Evolutionary conservation across 2,329 filamentous ascomycete genomes (phyloP).

Genomic region (Calonectria pseudoturangicola): DNA sequence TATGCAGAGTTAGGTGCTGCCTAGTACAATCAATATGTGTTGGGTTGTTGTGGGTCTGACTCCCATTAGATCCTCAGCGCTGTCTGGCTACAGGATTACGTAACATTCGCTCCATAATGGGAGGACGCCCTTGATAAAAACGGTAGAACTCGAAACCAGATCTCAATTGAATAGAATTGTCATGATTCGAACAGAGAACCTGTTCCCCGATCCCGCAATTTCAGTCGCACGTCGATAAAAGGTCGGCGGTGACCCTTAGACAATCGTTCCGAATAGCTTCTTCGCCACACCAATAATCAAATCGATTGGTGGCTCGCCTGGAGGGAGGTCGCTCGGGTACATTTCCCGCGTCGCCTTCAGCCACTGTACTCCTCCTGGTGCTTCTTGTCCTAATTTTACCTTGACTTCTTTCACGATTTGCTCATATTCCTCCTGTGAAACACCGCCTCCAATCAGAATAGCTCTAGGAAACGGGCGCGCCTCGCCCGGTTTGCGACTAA

Average conservation of each 20-base stretch:
- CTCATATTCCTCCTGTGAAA: background rate
- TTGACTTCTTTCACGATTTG: conserved; percentile 3
- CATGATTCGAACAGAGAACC: too few species aligned
- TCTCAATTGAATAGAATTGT: too few species aligned
- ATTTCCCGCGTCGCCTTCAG: conserved; percentile 1
- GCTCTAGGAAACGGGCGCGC: conserved; percentile 1
- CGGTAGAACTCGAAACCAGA: too few species aligned
- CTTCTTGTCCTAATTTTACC: background rate
- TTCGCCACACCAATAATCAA: conserved; percentile 1
- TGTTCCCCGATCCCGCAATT: too few species aligned
- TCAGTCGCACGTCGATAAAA: too few species aligned
- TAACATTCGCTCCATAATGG: too few species aligned
- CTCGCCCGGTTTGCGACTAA: background rate
- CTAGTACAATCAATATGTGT: background rate
- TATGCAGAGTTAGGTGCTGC: background rate
- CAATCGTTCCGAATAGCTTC: background rate
- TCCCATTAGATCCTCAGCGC: too few species aligned
- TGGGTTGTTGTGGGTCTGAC: background rate
- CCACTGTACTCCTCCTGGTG: conserved; percentile 9
- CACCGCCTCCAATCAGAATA: background rate
- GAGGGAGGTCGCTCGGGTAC: conserved; percentile 2
- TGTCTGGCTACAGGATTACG: too few species aligned
- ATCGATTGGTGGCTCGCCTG: background rate
- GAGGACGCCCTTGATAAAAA: too few species aligned
- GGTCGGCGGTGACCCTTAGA: background rate